Evolutionary conservation across 352 stramenopile species (phyloP).

Genomic region (Pythium brachiatum): DNA sequence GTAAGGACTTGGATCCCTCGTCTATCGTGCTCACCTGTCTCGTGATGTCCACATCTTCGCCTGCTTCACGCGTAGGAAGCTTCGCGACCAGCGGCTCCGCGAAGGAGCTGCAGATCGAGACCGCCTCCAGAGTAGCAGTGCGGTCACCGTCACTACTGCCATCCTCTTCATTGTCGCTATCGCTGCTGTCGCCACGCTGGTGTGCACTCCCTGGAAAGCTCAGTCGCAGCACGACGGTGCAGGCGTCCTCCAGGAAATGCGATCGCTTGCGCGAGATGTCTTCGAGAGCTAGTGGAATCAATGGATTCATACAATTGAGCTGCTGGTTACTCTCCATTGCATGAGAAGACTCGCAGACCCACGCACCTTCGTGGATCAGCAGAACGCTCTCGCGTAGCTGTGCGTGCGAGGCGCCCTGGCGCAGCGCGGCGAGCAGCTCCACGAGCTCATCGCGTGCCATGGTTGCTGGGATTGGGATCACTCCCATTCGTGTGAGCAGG

Average conservation of each 20-base stretch:
- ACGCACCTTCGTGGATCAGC: conserved; percentile 32
- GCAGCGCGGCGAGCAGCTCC: conserved; percentile 39
- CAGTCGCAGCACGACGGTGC: conserved; percentile 42
- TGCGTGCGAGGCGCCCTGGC: conserved; percentile 20
- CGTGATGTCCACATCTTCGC: conserved; percentile 13
- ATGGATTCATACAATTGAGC: background rate
- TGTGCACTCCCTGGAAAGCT: conserved; percentile 4
- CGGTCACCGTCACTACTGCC: background rate
- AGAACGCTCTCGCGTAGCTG: conserved; percentile 18
- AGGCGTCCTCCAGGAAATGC: conserved; percentile 65
- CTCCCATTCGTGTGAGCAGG: too few relatives aligned
- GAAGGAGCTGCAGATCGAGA: conserved; percentile 26
- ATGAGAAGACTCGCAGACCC: background rate
- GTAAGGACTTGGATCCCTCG: too few relatives aligned
- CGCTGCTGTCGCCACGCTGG: conserved; percentile 12
- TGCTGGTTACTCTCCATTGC: too few relatives aligned
- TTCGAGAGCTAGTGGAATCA: conserved; percentile 31
- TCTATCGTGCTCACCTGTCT: conserved; percentile 22
- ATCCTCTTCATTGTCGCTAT: conserved; percentile 9
- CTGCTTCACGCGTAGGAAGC: background rate
- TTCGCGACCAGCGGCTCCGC: conserved; percentile 20
- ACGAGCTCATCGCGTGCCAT: conserved; percentile 54
- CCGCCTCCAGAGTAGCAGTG: conserved; percentile 5
- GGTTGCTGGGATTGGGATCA: too few relatives aligned
- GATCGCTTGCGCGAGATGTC: conserved; percentile 64